Evolutionary conservation across 1,139 yeast species (phyloP).

Genomic region (Geotrichum aggregatum): DNA sequence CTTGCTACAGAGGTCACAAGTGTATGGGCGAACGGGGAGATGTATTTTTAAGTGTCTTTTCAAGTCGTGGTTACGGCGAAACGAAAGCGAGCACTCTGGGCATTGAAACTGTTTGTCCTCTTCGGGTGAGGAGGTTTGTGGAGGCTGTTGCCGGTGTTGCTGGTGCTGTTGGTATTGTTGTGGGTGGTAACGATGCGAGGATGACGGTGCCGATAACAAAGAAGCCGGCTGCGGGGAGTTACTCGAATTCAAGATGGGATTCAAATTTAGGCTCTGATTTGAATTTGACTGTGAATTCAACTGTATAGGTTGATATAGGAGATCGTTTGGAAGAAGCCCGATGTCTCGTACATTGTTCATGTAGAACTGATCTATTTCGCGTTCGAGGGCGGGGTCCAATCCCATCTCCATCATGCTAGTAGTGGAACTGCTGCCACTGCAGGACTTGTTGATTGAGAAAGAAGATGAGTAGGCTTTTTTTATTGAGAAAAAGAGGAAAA

Average conservation of each 20-base stretch:
- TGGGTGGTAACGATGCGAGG: not conserved
- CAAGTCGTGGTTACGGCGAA: constrained; percentile 59
- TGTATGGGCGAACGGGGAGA: constrained; percentile 50
- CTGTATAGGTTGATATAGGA: not conserved
- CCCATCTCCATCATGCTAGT: not conserved
- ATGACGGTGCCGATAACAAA: not conserved
- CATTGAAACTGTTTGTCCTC: constrained; percentile 27
- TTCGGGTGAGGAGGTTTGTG: no score
- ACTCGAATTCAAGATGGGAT: not conserved
- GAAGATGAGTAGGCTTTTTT: not conserved
- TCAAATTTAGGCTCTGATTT: no score
- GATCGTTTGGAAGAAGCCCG: not conserved
- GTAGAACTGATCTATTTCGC: constrained; percentile 10
- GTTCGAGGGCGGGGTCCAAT: constrained; percentile 7
- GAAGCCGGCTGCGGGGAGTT: not conserved
- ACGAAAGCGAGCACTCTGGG: constrained; percentile 40
- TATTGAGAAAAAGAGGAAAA: not conserved
- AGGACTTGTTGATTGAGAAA: not conserved
- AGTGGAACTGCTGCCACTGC: not conserved
- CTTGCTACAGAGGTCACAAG: constrained; percentile 68
- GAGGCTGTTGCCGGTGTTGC: not conserved
- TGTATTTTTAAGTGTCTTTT: constrained; percentile 63
- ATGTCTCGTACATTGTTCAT: not conserved
- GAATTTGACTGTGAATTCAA: no score
- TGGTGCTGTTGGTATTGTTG: constrained; percentile 1